Conservation (phyloP, 805 yeast species). For the Metschnikowia colocasiae region DNA sequence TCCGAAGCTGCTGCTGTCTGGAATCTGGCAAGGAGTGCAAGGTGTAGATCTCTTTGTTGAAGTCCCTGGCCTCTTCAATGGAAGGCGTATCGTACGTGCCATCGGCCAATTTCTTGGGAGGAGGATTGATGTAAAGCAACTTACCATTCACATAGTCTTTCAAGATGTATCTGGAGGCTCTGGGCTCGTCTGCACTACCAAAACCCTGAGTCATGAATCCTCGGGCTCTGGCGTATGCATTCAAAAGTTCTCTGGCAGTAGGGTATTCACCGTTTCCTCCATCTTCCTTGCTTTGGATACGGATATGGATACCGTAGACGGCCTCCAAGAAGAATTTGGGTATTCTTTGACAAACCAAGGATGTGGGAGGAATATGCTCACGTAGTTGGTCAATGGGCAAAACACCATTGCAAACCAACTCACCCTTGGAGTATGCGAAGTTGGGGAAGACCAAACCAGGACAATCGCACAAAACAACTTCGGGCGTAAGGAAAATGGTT, state of each 20-base stretch:
- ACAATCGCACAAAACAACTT: constrained; percentile 91
- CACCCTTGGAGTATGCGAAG: constrained; percentile 94
- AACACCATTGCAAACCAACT: constrained; percentile 97
- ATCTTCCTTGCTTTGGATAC: constrained; percentile 68
- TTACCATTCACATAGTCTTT: constrained; percentile 96
- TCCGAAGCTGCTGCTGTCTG: constrained; percentile 65
- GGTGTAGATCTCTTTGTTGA: constrained; percentile 73
- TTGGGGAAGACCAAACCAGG: constrained; percentile 99
- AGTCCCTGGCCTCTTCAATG: constrained; percentile 39
- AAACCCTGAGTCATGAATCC: constrained; percentile 97
- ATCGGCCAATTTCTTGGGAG: constrained; percentile 61
- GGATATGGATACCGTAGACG: constrained; percentile 86
- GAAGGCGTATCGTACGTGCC: constrained; percentile 56
- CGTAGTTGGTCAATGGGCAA: constrained; percentile 95
- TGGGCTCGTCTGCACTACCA: constrained; percentile 93
- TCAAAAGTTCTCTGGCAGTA: constrained; percentile 82
- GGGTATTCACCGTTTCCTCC: constrained; percentile 84
- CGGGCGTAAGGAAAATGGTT: constrained; percentile 79
- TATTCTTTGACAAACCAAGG: constrained; percentile 79
- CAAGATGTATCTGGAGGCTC: constrained; percentile 88
- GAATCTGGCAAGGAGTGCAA: constrained; percentile 63
- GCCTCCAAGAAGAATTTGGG: constrained; percentile 90
- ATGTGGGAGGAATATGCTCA: constrained; percentile 85
- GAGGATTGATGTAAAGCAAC: constrained; percentile 79
- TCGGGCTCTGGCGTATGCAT: constrained; percentile 92